Percentiles rank a stretch among this genome's conserved stretches.
These are phyloP conservation scores for Ophiostoma tasmaniense DNA, from an alignment of 2,329 filamentous ascomycete genomes.

Conservation along the genomic window DNA sequence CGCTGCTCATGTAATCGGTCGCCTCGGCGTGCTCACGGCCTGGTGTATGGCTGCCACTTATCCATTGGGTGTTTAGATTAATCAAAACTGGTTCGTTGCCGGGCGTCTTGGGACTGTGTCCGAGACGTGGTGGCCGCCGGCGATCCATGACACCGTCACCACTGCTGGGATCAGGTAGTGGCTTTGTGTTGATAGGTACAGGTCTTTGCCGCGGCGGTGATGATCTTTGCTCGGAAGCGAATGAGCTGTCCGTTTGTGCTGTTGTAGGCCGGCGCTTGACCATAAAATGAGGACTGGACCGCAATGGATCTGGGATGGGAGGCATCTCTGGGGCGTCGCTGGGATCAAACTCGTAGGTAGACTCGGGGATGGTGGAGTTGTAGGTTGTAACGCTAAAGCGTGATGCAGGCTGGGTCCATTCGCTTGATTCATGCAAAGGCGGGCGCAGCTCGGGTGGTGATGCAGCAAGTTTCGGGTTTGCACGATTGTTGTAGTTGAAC, in stretches of 20 bases:
- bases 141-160: conserved; percentile 33
- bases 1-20: neutral
- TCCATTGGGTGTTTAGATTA: conserved; percentile 29
- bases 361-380: conserved; percentile 38
- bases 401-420: conserved; percentile 46
- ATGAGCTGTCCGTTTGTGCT: neutral
- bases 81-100: conserved; percentile 27
- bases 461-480: conserved; percentile 3
- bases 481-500: conserved; percentile 22
- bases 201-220: conserved; percentile 12
- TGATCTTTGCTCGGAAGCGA: neutral
- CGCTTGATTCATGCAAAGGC: conserved; percentile 18
- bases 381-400: conserved; percentile 58
- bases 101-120: conserved; percentile 15
- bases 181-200: conserved; percentile 11
- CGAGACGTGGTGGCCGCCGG: conserved; percentile 29
- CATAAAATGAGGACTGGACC: conserved; percentile 7
- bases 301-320: conserved; percentile 12
- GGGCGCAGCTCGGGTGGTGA: conserved; percentile 15
- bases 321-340: conserved; percentile 18
- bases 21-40: conserved; percentile 10
- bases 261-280: conserved; percentile 8
- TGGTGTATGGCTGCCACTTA: conserved; percentile 18
- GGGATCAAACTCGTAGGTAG: conserved; percentile 18
- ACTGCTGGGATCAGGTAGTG: neutral